Evolutionary conservation across 2,329 filamentous ascomycete species (phyloP), one percentile per base, ranked within the genome.

Genomic region (Claviceps fusiformis): DNA sequence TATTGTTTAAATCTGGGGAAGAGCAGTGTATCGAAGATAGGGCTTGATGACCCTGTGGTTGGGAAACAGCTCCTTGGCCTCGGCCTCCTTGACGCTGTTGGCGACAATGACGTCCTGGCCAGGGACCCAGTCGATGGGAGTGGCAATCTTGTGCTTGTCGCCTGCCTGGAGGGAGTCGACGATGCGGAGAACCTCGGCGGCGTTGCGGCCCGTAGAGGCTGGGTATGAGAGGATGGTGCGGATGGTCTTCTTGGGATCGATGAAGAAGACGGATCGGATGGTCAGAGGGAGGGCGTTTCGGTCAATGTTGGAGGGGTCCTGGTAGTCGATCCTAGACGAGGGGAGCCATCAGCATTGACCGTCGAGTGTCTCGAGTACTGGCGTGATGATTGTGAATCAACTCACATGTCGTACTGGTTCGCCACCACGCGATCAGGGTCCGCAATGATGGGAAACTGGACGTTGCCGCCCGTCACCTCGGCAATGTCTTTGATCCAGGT

Each of bases 81-180:
- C 85, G 70, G 88, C 87, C 59, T 89, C 90, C 69, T 82, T 86
- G 68, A 95, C 82, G 58, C 77, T 78, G 50, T 90, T 89, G 67
- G 90, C 89, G 59, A 96, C 87, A 67, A 96, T 95, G 62, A 95
- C 91, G 69, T 96, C 90, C 65, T 95, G 86, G 54, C 90, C 90
- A 48, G 83, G 83, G 44, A 85, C 76, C 90, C 90, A 95, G 78
- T 95, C 87, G 72, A 95, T 91, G 52, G 90, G 90, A 55, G 88
- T 93, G 61, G 86, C 90, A 67, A 95, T 75, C 64, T 86, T 86
- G 80, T 92, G 83, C 81, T 89, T 90, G 75, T 95, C 91, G 57
- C 86, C 89, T 47, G 83, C 83, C 78, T 89, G 86, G 60, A 90
- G 80, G 56, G 85, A 87, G 76, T 90, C 86, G 69, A 90, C 73